Evolutionary conservation across 805 yeast genomes (phyloP).

Genomic region (Ogataea allantospora): DNA sequence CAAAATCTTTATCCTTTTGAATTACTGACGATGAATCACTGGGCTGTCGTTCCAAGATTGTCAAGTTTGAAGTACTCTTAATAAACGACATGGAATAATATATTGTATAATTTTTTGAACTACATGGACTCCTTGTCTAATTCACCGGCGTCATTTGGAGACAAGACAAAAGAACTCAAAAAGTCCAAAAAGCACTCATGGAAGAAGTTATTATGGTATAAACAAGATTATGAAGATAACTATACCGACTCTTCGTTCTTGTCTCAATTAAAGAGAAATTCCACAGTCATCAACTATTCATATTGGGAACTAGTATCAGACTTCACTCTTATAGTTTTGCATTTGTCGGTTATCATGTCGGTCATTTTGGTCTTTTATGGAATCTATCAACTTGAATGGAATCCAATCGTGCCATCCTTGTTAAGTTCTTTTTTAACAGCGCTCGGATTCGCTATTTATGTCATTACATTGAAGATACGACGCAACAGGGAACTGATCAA

Average conservation of each 20-base stretch:
- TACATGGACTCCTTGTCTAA: constrained; percentile 3
- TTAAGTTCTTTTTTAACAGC: constrained; percentile 35
- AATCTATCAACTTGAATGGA: constrained; percentile 49
- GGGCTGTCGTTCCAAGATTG: constrained; percentile 11
- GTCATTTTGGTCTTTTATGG: constrained; percentile 71
- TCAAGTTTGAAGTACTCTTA: constrained; percentile 10
- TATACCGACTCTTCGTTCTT: constrained; percentile 81
- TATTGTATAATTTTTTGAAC: constrained; percentile 1
- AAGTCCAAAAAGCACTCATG: constrained; percentile 44
- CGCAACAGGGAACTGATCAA: constrained; percentile 31
- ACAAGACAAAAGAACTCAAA: constrained; percentile 1
- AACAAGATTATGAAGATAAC: constrained; percentile 88
- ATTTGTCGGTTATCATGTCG: constrained; percentile 59
- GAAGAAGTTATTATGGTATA: constrained; percentile 82
- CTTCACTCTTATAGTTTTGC: constrained; percentile 64
- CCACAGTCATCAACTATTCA: constrained; percentile 68
- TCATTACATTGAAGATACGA: constrained; percentile 29
- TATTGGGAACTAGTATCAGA: constrained; percentile 66
- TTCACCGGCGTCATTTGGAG: constrained; percentile 3
- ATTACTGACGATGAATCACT: constrained; percentile 14
- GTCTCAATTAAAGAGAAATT: constrained; percentile 73
- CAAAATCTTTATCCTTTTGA: constrained; percentile 7
- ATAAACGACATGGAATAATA: constrained; percentile 1
- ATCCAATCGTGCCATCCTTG: constrained; percentile 43
- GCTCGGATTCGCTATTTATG: constrained; percentile 36